A percentile compares a stretch with the other conserved stretches of the same genome.
phyloP scores from a whole-genome alignment of 2,329 filamentous ascomycete species.

The Septoria linicola region DNA sequence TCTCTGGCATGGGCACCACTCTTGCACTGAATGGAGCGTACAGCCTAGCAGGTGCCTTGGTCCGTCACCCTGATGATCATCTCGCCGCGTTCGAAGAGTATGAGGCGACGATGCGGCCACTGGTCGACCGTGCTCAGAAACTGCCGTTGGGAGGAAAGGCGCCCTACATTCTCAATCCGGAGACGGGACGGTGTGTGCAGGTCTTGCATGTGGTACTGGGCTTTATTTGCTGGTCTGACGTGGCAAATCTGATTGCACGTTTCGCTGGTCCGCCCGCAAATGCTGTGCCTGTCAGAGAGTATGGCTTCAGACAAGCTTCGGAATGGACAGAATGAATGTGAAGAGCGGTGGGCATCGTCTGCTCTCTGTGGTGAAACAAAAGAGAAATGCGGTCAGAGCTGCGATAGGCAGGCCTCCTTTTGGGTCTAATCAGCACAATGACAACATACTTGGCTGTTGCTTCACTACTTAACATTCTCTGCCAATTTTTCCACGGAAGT shows the following conservation, averaged over 20 bases:
- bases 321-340: constrained; percentile 16
- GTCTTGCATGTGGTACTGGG: constrained; percentile 18
- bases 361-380: too few species aligned
- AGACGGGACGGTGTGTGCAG: constrained; percentile 29
- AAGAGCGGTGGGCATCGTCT: neutral
- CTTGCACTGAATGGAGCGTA: constrained; percentile 39
- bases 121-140: constrained; percentile 31
- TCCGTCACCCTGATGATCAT: constrained; percentile 22
- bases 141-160: constrained; percentile 28
- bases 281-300: constrained; percentile 31
- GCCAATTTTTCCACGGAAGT: too few species aligned
- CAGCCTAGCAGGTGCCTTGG: constrained; percentile 35
- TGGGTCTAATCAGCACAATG: too few species aligned
- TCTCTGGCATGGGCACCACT: constrained; percentile 40
- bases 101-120: constrained; percentile 28
- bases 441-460: too few species aligned
- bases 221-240: constrained; percentile 18
- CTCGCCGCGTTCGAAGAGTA: constrained; percentile 29
- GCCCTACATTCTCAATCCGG: constrained; percentile 27
- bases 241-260: constrained; percentile 22
- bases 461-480: too few species aligned
- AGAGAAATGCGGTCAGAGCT: too few species aligned
- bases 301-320: constrained; percentile 28
- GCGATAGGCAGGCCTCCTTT: too few species aligned
- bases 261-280: constrained; percentile 28